Percentiles rank a stretch among this genome's conserved stretches.
phyloP scores from a whole-genome alignment of 2,329 filamentous ascomycete genomes.

The Colletotrichum sojae region DNA sequence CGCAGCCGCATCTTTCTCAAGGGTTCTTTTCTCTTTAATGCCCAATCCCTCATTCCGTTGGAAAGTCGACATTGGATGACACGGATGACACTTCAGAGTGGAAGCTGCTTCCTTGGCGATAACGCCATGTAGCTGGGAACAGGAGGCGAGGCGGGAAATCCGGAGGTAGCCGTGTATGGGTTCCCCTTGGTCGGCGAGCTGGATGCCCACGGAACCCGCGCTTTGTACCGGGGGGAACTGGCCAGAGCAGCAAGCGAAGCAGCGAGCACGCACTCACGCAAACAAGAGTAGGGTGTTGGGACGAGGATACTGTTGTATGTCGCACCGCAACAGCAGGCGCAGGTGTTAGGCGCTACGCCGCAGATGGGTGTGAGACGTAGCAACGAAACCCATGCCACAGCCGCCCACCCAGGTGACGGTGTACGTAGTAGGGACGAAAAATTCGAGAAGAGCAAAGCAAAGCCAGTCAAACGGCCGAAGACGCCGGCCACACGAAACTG shows the following conservation, averaged over 20 bases:
- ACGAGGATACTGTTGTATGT: neutral
- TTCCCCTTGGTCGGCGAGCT: neutral
- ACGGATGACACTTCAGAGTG: slow-evolving; percentile 14
- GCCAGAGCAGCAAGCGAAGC: slow-evolving; percentile 5
- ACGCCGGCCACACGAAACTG: slow-evolving; percentile 36
- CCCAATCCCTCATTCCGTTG: neutral
- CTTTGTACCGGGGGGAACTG: neutral
- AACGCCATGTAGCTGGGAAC: neutral
- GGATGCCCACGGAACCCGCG: slow-evolving; percentile 3
- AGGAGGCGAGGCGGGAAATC: neutral
- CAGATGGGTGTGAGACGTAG: slow-evolving; percentile 1
- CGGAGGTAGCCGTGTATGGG: slow-evolving; percentile 1
- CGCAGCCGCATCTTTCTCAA: neutral
- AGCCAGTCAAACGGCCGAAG: slow-evolving; percentile 31
- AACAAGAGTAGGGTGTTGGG: neutral
- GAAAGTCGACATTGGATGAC: slow-evolving; percentile 21
- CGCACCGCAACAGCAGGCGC: slow-evolving; percentile 9
- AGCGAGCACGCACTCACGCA: neutral
- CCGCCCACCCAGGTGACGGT: slow-evolving; percentile 4
- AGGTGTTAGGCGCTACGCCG: slow-evolving; percentile 14
- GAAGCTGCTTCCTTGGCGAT: neutral
- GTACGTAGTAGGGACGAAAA: slow-evolving; percentile 18
- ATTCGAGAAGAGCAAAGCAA: slow-evolving; percentile 19
- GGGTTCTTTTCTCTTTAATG: neutral
- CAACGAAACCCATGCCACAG: slow-evolving; percentile 11